Evolutionary conservation across 768 basidiomycete genomes (phyloP).

Genomic region (Cubamyces sp.): DNA sequence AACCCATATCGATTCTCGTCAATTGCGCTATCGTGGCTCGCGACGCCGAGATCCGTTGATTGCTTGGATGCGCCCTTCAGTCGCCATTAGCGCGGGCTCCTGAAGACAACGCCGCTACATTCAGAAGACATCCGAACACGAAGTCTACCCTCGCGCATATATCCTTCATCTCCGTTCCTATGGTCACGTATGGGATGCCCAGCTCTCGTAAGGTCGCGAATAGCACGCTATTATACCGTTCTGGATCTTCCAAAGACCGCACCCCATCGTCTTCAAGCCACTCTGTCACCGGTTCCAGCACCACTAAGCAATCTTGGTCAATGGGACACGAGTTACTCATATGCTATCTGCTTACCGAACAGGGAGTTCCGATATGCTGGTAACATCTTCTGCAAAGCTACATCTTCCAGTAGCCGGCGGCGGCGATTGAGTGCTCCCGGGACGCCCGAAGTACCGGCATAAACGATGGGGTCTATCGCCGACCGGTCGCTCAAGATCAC

Average conservation of each 20-base stretch:
- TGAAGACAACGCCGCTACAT: not conserved
- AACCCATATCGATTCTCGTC: too few species aligned
- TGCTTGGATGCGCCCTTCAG: not conserved
- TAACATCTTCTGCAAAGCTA: slow-evolving; percentile 47
- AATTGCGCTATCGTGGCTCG: too few species aligned
- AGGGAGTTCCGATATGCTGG: slow-evolving; percentile 47
- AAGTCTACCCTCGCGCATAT: slow-evolving; percentile 35
- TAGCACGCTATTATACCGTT: slow-evolving; percentile 25
- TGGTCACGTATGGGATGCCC: slow-evolving; percentile 47
- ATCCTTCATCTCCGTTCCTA: slow-evolving; percentile 49
- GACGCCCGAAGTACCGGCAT: slow-evolving; percentile 53
- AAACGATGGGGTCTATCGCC: slow-evolving; percentile 65
- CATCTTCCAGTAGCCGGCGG: slow-evolving; percentile 40
- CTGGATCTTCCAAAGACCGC: slow-evolving; percentile 53
- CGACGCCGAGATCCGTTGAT: too few species aligned
- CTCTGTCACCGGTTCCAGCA: slow-evolving; percentile 57
- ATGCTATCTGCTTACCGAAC: slow-evolving; percentile 36
- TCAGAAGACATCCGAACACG: not conserved
- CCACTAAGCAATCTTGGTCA: slow-evolving; percentile 33
- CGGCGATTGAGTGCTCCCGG: slow-evolving; percentile 41
- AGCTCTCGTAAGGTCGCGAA: slow-evolving; percentile 40
- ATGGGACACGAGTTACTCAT: not conserved
- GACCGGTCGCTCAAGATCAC: slow-evolving; percentile 63
- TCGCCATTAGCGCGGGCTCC: not conserved
- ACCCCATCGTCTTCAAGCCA: slow-evolving; percentile 71